A percentile compares a stretch with the other conserved stretches of the same genome.
These are phyloP conservation scores for Dimocarpus longan DNA, from an alignment of 345 rosid species.

Conservation along the genomic window DNA sequence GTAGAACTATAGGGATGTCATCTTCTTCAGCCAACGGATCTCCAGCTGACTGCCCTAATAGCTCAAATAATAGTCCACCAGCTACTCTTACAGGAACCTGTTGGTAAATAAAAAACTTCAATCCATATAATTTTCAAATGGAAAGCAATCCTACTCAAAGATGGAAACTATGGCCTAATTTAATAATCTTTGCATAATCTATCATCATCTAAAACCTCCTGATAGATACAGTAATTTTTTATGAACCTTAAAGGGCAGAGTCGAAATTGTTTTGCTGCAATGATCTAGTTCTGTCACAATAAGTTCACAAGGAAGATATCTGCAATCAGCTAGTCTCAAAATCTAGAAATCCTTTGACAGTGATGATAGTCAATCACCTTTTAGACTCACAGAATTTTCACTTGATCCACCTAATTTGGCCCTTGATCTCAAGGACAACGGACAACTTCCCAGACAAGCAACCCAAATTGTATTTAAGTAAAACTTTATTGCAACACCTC, in stretches of 20 bases:
- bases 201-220: neutral
- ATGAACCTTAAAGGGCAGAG: no score
- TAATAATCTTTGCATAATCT: neutral
- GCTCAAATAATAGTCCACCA: conserved; percentile 72
- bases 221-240: neutral
- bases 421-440: neutral
- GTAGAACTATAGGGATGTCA: conserved; percentile 59
- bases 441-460: neutral
- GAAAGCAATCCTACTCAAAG: neutral
- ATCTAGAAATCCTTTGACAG: neutral
- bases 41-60: conserved; percentile 69
- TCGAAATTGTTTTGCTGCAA: no score
- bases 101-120: conserved; percentile 7
- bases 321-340: neutral
- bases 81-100: conserved; percentile 73
- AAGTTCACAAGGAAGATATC: neutral
- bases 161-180: neutral
- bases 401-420: neutral
- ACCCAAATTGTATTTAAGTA: neutral
- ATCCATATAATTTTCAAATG: neutral
- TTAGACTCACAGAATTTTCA: neutral
- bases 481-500: neutral
- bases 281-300: neutral
- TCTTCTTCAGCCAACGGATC: conserved; percentile 62
- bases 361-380: neutral